These are phyloP conservation scores for Podospora conica DNA, from an alignment of 495 filamentous ascomycete genomes.

Conservation along the genomic window DNA sequence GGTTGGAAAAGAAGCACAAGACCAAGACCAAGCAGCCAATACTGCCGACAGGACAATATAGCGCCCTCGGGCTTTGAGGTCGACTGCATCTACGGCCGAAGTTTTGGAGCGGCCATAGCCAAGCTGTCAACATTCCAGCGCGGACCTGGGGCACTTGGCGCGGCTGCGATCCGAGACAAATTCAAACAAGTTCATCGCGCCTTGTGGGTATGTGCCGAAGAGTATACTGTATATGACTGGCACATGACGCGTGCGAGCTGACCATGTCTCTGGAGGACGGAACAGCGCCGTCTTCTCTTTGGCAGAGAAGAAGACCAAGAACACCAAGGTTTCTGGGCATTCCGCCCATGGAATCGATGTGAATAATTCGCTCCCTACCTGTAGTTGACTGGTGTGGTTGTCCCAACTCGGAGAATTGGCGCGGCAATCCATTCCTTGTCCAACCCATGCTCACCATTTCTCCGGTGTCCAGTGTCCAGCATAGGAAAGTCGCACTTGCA, in stretches of 20 bases:
- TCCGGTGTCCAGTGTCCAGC: neutral
- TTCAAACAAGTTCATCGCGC: neutral
- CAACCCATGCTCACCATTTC: neutral
- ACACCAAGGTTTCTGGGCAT: neutral
- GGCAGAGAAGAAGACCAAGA: neutral
- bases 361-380: neutral
- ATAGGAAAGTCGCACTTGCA: neutral
- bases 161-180: neutral
- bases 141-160: neutral
- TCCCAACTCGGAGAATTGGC: neutral
- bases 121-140: neutral
- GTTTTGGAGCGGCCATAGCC: neutral
- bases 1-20: constrained; percentile 21
- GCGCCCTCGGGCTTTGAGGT: constrained; percentile 23
- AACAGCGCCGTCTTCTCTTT: neutral
- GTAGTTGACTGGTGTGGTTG: neutral
- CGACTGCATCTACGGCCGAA: neutral
- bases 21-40: constrained; percentile 8
- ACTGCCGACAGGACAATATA: constrained; percentile 22
- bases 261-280: neutral
- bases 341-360: neutral
- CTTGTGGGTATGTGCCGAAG: no score
- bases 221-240: neutral
- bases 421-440: neutral
- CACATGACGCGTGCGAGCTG: neutral